Conservation (phyloP, 1,284 basidiomycete species). For the Phellopilus nigrolimitatus region DNA sequence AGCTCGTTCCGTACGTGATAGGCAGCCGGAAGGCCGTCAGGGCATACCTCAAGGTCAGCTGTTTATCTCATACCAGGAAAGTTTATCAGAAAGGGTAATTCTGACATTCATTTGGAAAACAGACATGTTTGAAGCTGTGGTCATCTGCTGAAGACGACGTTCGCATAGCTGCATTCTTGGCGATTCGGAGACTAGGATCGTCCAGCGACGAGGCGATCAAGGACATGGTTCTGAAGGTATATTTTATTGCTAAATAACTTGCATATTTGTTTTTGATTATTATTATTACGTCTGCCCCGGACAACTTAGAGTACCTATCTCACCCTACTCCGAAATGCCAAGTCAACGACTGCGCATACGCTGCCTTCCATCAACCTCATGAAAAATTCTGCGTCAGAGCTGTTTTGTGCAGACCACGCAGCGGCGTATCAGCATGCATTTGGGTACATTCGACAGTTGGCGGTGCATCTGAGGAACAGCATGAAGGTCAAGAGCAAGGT, state of each 20-base stretch:
- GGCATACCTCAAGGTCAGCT: slow-evolving; percentile 73
- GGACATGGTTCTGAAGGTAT: slow-evolving; percentile 84
- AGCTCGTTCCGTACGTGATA: slow-evolving; percentile 82
- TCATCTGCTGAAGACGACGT: slow-evolving; percentile 77
- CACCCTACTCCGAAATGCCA: slow-evolving; percentile 76
- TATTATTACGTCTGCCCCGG: slow-evolving; percentile 9
- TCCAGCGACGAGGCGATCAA: slow-evolving; percentile 79
- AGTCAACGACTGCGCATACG: slow-evolving; percentile 81
- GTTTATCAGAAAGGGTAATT: no score
- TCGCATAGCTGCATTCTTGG: slow-evolving; percentile 85
- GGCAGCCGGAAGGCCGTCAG: slow-evolving; percentile 81
- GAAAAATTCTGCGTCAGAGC: slow-evolving; percentile 95
- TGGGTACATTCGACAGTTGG: slow-evolving; percentile 93
- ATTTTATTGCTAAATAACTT: slow-evolving; percentile 14
- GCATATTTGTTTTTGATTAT: slow-evolving; percentile 5
- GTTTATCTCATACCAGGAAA: background rate
- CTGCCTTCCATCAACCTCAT: slow-evolving; percentile 94
- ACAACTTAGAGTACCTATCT: slow-evolving; percentile 75
- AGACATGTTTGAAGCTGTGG: slow-evolving; percentile 85
- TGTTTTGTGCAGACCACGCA: slow-evolving; percentile 78
- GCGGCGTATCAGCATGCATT: slow-evolving; percentile 93
- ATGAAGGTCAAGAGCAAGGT: slow-evolving; percentile 88
- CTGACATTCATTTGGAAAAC: background rate
- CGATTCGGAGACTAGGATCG: slow-evolving; percentile 77
- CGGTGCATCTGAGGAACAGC: slow-evolving; percentile 87